Evolutionary conservation across 2,329 filamentous ascomycete genomes (phyloP).

Genomic region (Colletotrichum costaricense): DNA sequence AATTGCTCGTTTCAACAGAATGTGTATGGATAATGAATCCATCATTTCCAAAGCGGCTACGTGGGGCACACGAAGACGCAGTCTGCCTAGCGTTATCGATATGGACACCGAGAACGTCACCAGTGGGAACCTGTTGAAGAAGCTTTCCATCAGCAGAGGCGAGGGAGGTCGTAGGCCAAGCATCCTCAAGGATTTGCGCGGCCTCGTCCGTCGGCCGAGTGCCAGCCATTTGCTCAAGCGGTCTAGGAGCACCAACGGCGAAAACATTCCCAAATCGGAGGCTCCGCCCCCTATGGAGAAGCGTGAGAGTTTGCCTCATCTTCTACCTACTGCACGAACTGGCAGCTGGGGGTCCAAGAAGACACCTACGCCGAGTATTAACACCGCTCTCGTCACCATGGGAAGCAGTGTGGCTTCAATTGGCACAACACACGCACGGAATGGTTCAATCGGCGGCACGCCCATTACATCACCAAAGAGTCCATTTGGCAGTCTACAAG

Average conservation of each 20-base stretch:
- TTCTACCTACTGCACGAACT: conserved; percentile 63
- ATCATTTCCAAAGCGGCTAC: conserved; percentile 74
- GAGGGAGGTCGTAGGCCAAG: conserved; percentile 60
- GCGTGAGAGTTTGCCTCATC: conserved; percentile 55
- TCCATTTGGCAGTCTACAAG: conserved; percentile 55
- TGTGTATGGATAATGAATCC: conserved; percentile 67
- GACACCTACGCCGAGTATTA: conserved; percentile 66
- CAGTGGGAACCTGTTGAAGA: conserved; percentile 72
- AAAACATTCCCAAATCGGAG: conserved; percentile 44
- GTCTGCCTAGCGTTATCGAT: conserved; percentile 69
- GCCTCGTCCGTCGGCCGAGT: conserved; percentile 63
- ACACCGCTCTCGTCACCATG: conserved; percentile 68
- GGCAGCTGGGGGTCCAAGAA: conserved; percentile 62
- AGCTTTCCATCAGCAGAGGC: conserved; percentile 64
- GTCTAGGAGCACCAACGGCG: conserved; percentile 54
- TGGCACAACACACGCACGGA: conserved; percentile 66
- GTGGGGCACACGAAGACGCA: conserved; percentile 75
- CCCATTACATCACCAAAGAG: conserved; percentile 66
- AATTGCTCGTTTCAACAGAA: conserved; percentile 62
- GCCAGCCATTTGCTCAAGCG: conserved; percentile 58
- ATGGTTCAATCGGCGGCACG: conserved; percentile 69
- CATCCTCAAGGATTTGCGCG: conserved; percentile 60
- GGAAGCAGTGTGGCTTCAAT: conserved; percentile 66
- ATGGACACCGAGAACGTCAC: conserved; percentile 65
- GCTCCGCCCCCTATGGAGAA: conserved; percentile 47